These are phyloP conservation scores for Ricinus communis DNA, from an alignment of 345 rosid genomes.

Conservation along the genomic window DNA sequence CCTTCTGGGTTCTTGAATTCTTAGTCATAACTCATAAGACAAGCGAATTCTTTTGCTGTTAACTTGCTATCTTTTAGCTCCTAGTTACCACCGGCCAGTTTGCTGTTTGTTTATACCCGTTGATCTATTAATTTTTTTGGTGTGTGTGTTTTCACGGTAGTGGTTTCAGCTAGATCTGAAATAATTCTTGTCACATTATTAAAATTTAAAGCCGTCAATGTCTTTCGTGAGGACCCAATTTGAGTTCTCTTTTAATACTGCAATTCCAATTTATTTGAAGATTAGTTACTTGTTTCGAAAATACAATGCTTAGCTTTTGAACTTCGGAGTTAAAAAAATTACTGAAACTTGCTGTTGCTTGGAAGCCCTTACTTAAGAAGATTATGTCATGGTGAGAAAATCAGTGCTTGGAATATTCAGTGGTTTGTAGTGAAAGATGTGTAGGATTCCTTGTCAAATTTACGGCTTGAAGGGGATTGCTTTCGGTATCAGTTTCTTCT, in stretches of 20 bases:
- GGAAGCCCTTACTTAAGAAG: not conserved
- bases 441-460: not conserved
- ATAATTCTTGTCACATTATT: not conserved
- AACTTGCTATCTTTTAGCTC: not conserved
- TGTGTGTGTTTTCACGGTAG: not conserved
- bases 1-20: not conserved
- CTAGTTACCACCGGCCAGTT: no score
- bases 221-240: not conserved
- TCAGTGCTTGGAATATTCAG: not conserved
- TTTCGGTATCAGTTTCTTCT: slow-evolving; percentile 6
- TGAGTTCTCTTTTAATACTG: slow-evolving; percentile 1
- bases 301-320: not conserved
- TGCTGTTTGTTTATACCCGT: not conserved
- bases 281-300: slow-evolving; percentile 11
- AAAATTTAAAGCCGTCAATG: slow-evolving; percentile 9
- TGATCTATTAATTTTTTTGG: slow-evolving; percentile 4
- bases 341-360: not conserved
- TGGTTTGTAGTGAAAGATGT: not conserved
- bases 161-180: slow-evolving; percentile 37
- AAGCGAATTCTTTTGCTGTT: no score
- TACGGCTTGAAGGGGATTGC: not conserved
- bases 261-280: slow-evolving; percentile 11
- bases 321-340: slow-evolving; percentile 8
- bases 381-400: slow-evolving; percentile 1
- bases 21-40: no score